A percentile compares a stretch with the other conserved stretches of the same genome.
These are phyloP conservation scores for Ustilago xerochloae DNA, from an alignment of 1,284 basidiomycete genomes.

Conservation along the genomic window DNA sequence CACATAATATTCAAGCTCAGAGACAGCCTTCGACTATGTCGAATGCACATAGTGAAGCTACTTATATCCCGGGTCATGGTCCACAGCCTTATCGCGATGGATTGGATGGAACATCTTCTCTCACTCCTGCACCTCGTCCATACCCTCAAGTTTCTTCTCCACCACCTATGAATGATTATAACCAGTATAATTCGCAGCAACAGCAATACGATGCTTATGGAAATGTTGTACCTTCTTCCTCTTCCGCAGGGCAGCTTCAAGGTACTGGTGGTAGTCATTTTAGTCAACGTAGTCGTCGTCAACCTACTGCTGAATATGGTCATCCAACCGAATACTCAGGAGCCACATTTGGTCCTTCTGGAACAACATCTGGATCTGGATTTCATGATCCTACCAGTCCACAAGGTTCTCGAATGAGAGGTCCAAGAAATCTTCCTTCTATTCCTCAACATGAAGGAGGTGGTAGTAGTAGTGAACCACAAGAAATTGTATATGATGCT, in stretches of 20 bases:
- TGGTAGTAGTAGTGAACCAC: too few species aligned
- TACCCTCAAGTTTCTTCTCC: conserved; percentile 37
- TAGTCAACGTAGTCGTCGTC: conserved; percentile 25
- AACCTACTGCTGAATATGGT: conserved; percentile 45
- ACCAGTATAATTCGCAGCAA: conserved; percentile 19
- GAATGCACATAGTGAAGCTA: conserved; percentile 21
- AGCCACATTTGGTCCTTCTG: conserved; percentile 42
- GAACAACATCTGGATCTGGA: too few species aligned
- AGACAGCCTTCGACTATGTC: conserved; percentile 22
- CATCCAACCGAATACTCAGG: conserved; percentile 49
- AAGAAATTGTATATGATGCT: conserved; percentile 29
- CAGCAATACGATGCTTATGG: conserved; percentile 38
- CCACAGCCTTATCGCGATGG: conserved; percentile 58
- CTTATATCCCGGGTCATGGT: conserved; percentile 50
- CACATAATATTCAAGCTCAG: conserved; percentile 24
- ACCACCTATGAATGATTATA: conserved; percentile 23
- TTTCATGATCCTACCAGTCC: neutral
- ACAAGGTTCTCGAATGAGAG: conserved; percentile 15
- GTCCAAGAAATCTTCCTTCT: conserved; percentile 26
- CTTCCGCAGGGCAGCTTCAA: conserved; percentile 3
- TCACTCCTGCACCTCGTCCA: conserved; percentile 30
- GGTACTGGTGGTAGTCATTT: conserved; percentile 27
- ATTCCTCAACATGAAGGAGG: conserved; percentile 28
- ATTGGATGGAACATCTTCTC: conserved; percentile 11
- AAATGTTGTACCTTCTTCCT: conserved; percentile 15